Percentiles rank a stretch among this genome's conserved stretches.
phyloP scores from a whole-genome alignment of 139 green algal species.

The Coelastrella sp. region DNA sequence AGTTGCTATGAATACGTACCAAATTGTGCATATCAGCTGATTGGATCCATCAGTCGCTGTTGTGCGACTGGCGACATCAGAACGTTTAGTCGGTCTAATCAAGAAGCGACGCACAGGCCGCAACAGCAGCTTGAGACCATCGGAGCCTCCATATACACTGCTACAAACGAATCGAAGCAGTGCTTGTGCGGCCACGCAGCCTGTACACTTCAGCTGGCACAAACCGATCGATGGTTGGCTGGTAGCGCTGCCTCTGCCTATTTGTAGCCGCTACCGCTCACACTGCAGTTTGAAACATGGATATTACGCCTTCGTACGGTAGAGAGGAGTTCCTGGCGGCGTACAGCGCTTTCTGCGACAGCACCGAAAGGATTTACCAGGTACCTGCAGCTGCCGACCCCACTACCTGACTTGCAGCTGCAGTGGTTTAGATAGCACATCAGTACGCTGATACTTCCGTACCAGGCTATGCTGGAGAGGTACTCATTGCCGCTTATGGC shows the following conservation, averaged over 20 bases:
- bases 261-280: not conserved
- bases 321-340: slow-evolving; percentile 31
- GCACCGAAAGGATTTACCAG: slow-evolving; percentile 8
- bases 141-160: not conserved
- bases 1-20: too few relatives aligned
- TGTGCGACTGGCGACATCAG: not conserved
- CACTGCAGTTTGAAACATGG: not conserved
- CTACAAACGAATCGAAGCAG: too few relatives aligned
- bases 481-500: too few relatives aligned
- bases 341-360: slow-evolving; percentile 8
- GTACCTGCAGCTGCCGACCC: not conserved
- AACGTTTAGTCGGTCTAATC: not conserved
- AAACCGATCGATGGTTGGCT: not conserved
- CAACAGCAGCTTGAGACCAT: not conserved
- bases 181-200: not conserved
- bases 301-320: not conserved
- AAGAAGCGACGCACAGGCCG: not conserved
- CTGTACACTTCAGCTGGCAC: not conserved
- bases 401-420: too few relatives aligned
- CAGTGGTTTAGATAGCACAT: not conserved
- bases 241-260: too few relatives aligned
- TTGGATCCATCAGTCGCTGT: not conserved
- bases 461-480: not conserved
- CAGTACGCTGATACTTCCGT: too few relatives aligned
- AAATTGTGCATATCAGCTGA: too few relatives aligned